Percentiles rank a stretch among this genome's conserved stretches.
Conservation (phyloP, 495 filamentous ascomycete species). For the Aspergillus egyptiacus region DNA sequence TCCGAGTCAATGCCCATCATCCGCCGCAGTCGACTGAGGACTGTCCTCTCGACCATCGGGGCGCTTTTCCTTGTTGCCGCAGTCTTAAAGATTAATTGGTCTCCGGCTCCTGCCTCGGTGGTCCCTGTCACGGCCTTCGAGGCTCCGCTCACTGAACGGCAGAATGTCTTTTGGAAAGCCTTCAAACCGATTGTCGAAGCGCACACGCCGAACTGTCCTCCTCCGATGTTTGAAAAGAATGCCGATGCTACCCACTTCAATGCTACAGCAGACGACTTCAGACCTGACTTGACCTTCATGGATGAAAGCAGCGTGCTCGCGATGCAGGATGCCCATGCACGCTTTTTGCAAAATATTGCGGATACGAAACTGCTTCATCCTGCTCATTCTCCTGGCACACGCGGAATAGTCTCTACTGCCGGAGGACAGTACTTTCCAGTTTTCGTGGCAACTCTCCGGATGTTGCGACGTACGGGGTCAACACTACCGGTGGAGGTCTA, state of each 20-base stretch:
- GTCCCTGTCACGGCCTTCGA: constrained; percentile 36
- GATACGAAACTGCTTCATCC: constrained; percentile 30
- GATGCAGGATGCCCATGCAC: constrained; percentile 40
- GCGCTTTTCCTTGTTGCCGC: constrained; percentile 32
- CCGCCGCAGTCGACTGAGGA: constrained; percentile 29
- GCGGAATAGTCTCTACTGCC: constrained; percentile 51
- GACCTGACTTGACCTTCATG: constrained; percentile 33
- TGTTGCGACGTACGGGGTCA: constrained; percentile 53
- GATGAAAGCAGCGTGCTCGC: constrained; percentile 26
- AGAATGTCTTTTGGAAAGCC: constrained; percentile 37
- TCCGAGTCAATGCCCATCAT: constrained; percentile 23
- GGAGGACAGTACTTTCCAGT: constrained; percentile 41
- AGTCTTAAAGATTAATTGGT: constrained; percentile 35
- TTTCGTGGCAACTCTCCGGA: constrained; percentile 48
- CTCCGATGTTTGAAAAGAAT: constrained; percentile 22
- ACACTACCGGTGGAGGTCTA: constrained; percentile 54
- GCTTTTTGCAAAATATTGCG: constrained; percentile 35
- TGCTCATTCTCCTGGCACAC: constrained; percentile 40
- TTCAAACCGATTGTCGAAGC: constrained; percentile 31
- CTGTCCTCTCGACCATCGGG: constrained; percentile 24
- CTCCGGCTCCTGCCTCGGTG: constrained; percentile 33
- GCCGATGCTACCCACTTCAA: constrained; percentile 28
- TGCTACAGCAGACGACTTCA: constrained; percentile 24
- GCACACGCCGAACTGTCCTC: constrained; percentile 28
- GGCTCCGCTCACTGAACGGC: constrained; percentile 32